Conservation (phyloP, 768 basidiomycete genomes). For the Sarcomyxa edulis region DNA sequence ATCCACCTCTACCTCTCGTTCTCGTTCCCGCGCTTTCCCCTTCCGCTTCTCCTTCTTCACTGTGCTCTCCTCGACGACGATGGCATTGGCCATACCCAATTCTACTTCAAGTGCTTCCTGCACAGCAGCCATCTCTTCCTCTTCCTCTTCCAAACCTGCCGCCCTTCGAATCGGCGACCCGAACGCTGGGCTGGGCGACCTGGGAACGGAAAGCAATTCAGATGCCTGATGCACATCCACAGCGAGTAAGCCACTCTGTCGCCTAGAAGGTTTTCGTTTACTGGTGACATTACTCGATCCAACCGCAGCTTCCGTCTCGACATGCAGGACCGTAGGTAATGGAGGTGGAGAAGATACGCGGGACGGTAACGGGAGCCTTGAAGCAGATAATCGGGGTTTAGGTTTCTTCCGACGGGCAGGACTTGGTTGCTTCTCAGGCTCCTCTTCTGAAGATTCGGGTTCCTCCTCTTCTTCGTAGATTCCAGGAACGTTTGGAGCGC, state of each 20-base stretch:
- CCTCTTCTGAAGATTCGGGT: conserved; percentile 37
- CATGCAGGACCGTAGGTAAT: conserved; percentile 16
- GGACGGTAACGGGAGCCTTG: conserved; percentile 42
- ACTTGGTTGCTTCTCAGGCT: conserved; percentile 28
- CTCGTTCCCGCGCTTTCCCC: conserved; percentile 18
- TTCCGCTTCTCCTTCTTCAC: conserved; percentile 20
- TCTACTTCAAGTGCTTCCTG: conserved; percentile 11
- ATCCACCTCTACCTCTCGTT: conserved; percentile 17
- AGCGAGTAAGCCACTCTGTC: conserved; percentile 54
- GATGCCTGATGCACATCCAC: conserved; percentile 20
- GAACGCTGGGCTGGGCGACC: conserved; percentile 64
- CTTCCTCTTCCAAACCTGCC: conserved; percentile 54
- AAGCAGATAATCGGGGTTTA: conserved; percentile 44
- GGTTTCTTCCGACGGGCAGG: conserved; percentile 40
- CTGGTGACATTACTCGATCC: conserved; percentile 18
- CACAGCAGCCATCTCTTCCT: conserved; percentile 39
- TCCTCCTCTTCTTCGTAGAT: conserved; percentile 68
- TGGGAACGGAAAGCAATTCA: conserved; percentile 37
- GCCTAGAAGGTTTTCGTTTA: conserved; percentile 33
- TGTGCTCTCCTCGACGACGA: conserved; percentile 23
- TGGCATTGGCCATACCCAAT: too few species aligned
- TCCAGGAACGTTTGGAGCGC: conserved; percentile 59
- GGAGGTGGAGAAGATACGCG: conserved; percentile 36
- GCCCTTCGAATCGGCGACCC: conserved; percentile 56
- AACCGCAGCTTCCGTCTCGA: conserved; percentile 17